A percentile compares a stretch with the other conserved stretches of the same genome.
Evolutionary conservation across 2,329 filamentous ascomycete genomes (phyloP).

Genomic region (Fusarium longipes): DNA sequence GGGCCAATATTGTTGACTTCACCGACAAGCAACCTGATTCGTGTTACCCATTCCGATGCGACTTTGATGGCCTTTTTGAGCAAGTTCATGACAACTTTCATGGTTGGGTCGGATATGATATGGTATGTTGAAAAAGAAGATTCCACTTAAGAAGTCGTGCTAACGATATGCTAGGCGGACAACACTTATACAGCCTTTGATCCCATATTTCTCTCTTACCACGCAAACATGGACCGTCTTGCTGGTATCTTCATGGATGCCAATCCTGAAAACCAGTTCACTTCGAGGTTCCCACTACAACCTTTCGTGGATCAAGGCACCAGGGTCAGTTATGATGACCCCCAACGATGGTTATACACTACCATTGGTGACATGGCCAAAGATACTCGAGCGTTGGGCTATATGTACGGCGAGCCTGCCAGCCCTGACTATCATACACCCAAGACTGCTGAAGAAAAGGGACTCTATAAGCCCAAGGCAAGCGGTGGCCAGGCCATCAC

Average conservation of each 20-base stretch:
- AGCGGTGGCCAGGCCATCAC: not conserved
- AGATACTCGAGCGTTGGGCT: not conserved
- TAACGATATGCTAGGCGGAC: not conserved
- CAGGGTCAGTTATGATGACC: not conserved
- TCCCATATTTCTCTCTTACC: not conserved
- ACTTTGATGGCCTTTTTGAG: constrained; percentile 1
- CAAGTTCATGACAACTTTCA: not conserved
- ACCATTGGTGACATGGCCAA: not conserved
- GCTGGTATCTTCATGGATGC: not conserved
- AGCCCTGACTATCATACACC: not conserved
- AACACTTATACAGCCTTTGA: not conserved
- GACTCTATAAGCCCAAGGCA: not conserved
- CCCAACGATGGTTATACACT: not conserved
- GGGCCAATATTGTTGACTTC: not conserved
- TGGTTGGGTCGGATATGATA: not conserved
- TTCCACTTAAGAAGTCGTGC: not conserved
- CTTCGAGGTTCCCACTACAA: not conserved
- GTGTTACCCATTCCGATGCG: not conserved
- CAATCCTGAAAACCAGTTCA: not conserved
- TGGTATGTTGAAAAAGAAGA: not conserved
- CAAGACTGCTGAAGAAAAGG: not conserved
- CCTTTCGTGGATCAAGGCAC: not conserved
- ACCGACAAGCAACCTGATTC: not conserved
- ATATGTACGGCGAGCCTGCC: not conserved
- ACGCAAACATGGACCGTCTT: not conserved